Evolutionary conservation across 1,284 basidiomycete species (phyloP).

Genomic region (Leccinum insigne): DNA sequence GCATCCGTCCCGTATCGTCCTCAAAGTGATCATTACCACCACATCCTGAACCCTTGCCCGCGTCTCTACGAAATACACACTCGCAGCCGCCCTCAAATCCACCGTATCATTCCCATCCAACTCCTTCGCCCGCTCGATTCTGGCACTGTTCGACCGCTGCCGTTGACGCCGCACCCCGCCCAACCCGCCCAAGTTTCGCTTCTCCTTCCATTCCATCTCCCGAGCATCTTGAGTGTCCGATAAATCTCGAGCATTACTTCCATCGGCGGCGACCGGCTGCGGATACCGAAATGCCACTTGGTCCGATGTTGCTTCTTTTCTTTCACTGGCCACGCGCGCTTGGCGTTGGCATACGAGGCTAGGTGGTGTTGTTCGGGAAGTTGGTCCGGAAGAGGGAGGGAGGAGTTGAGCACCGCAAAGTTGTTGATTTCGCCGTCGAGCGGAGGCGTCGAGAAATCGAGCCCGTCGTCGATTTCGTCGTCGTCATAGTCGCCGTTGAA

Average conservation of each 20-base stretch:
- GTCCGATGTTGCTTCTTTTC: conserved; percentile 71
- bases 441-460: conserved; percentile 58
- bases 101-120: conserved; percentile 66
- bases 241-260: conserved; percentile 99
- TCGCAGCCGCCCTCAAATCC: conserved; percentile 65
- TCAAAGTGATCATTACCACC: conserved; percentile 40
- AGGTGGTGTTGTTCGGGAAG: conserved; percentile 54
- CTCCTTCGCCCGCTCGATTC: conserved; percentile 62
- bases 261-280: conserved; percentile 95
- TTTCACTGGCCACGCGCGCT: conserved; percentile 48
- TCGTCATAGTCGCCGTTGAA: conserved; percentile 57
- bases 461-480: conserved; percentile 62
- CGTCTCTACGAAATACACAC: conserved; percentile 95
- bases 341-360: conserved; percentile 64
- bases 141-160: conserved; percentile 34
- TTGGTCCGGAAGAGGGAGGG: conserved; percentile 56
- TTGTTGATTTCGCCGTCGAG: conserved; percentile 48
- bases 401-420: conserved; percentile 86
- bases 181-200: conserved; percentile 68
- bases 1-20: background rate
- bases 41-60: conserved; percentile 88
- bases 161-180: conserved; percentile 42
- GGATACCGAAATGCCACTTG: conserved; percentile 98
- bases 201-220: conserved; percentile 98
- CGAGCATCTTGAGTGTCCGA: conserved; percentile 87